Base-by-base conservation (phyloP, 2,329 filamentous ascomycete genomes). In the Alternaria angustiovoidea region DNA sequence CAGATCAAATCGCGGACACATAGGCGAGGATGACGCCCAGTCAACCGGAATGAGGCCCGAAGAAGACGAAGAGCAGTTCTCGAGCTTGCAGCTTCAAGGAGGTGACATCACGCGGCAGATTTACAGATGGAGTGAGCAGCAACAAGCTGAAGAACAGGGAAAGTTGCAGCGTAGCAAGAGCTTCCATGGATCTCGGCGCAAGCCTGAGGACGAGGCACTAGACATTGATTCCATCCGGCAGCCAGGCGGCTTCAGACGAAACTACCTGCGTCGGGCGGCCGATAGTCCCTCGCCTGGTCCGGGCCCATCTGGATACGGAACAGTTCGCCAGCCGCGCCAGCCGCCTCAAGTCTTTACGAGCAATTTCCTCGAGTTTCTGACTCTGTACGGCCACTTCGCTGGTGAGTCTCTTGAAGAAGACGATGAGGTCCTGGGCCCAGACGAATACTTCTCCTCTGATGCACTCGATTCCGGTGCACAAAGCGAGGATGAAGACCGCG, bases 381-480 rank as follows among this genome's bases (percentile, higher is more conserved):
- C 92, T 7, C 86, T 99, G 30, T 99, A 97, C 71, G 95, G 95
- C 4, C 95, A 99, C 80, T 99, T 99, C 76, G 95, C 95, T 2
- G 95, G 95, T 80, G 95, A 99, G 79, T 91, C 97, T 75, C 86
- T 99, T 12, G 94, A 97, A 77, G 95, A 99, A 79, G 95, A 98
- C 70, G 95, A 98, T 70, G 94, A 98, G 78, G 92, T 89, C 2
- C 83, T 97, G 14, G 88, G 86, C 5, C 92, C 93, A 2, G 91
- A 96, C 76, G 94, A 97, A 75, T 97, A 97, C 79, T 97, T 97
- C 76, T 90, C 89, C 7, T 94, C 92, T 0, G 91, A 91, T 68
- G 84, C 88, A 22, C 89, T 89, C 60, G 87, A 89, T 28, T 80
- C 81, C 48, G 80, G 78, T 63, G 82, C 84, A 41, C 80, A 86